Base-by-base conservation (phyloP, 1,284 basidiomycete genomes). In the Austroboletus novae-zelandiae region DNA sequence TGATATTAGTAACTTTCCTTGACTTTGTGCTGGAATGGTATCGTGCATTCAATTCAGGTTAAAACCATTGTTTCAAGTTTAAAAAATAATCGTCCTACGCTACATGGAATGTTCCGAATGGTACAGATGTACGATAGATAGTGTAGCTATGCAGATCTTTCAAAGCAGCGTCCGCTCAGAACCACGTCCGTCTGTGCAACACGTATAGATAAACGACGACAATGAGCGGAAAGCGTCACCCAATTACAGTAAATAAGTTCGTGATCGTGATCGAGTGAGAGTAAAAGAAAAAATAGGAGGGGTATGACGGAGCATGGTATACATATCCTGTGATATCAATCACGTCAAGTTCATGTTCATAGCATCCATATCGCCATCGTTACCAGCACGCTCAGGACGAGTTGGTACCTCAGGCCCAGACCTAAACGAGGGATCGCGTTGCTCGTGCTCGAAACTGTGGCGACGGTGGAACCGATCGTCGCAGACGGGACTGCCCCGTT, bases 391-490 rank as follows among this genome's bases (percentile, higher is more conserved):
- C 29, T 46, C 14, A 14, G 11, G 0, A 49, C 20, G 6, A 14
- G 8, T 36, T 14, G 35, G 2, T 9, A 18, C 2, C 5, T 15
- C 17, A 6, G 9, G 11, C 23, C 32, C 47, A 15, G 20, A 18
- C 14, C 18, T 34, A 10, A 18, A 8, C 31, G 47, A 1, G 44
- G 32, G 15, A 23, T n/a, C 4, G 54, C 51, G 17, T 41, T 42
- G 31, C 5, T 56, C 1, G 27, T 30, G 29, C 32, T 58, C 9
- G 61, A 62, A 14, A 63, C 56, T 25, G 58, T 15, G 1, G 64
- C 58, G 2, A 56, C 37, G n/a, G 53, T 59, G 1, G 54, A 51
- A 11, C 70, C 70, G 32, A 74, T 62, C 18, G 72, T 74, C 0
- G 72, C 39, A 0, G 63, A 55, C 4, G 72, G 72, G 1, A 56